Percentiles rank a stretch among this genome's conserved stretches.
Evolutionary conservation across 768 basidiomycete species (phyloP).

Genomic region (Macrolepiota fuliginosa): DNA sequence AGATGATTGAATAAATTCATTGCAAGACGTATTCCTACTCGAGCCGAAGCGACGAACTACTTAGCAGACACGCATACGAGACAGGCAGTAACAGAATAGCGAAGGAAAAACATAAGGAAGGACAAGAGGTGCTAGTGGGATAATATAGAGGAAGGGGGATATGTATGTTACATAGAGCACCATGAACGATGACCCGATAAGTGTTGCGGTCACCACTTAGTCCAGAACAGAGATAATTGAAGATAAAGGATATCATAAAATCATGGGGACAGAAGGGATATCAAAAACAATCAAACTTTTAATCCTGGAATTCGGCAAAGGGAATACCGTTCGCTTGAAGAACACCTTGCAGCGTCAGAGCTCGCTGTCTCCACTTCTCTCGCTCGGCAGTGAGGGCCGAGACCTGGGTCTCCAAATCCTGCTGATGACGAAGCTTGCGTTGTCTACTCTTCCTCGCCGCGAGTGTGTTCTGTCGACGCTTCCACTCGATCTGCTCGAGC

Average conservation of each 20-base stretch:
- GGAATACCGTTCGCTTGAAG: constrained; percentile 26
- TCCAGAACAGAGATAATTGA: neutral
- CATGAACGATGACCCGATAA: neutral
- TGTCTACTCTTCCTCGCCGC: constrained; percentile 75
- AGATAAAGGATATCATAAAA: constrained; percentile 8
- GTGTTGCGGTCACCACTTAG: neutral
- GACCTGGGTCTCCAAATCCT: constrained; percentile 52
- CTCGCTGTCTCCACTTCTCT: constrained; percentile 55
- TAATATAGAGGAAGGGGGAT: neutral
- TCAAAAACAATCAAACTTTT: neutral
- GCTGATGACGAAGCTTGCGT: constrained; percentile 72
- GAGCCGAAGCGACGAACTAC: neutral
- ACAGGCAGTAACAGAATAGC: neutral
- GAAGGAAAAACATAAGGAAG: neutral
- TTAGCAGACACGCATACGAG: neutral
- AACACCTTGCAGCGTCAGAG: constrained; percentile 38
- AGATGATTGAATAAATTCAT: neutral
- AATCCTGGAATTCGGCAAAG: constrained; percentile 17
- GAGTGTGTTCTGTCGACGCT: constrained; percentile 77
- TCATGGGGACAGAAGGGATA: constrained; percentile 3
- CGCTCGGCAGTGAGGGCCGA: constrained; percentile 44
- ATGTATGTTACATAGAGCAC: neutral
- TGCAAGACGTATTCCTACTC: neutral
- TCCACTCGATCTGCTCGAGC: constrained; percentile 68
- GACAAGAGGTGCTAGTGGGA: neutral